Evolutionary conservation across 352 stramenopile species (phyloP), one percentile per base, ranked within the genome.

Genomic region (Globisporangium irregulare): DNA sequence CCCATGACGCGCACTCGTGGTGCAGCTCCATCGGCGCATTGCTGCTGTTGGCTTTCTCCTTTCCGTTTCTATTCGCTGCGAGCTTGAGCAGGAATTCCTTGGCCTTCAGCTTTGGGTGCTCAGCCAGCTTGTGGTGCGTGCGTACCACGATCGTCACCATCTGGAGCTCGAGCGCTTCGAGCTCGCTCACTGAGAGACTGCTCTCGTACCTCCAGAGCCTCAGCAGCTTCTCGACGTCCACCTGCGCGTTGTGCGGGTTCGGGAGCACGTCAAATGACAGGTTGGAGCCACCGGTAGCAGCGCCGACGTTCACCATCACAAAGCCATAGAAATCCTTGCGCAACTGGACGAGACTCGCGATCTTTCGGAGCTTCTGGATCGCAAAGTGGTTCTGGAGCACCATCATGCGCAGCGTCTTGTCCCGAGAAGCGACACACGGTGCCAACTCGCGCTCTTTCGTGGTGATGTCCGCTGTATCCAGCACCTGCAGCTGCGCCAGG

Each of bases 31-130:
- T 66, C 6, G 72, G 66, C 64, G 71, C 73, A 62, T 2, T 54
- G 4, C 4, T 73, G 66, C 25, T 63, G 61, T 48, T 50, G 22
- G n/a, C 25, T 20, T 59, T 60, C 55, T 60, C 20, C 58, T 14
- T 10, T 62, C 57, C n/a, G 58, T 60, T 73, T 4, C 55, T 18
- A 55, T 60, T 73, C 4, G 61, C 71, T 1, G 70, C 82, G 3
- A 95, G 69, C 55, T 91, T 84, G 38, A 91, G 69, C 29, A 95
- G 75, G 38, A 89, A 82, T 38, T 82, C 73, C 50, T 91, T 93
- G 2, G 88, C 86, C 64, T 85, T 88, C 1, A 75, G 59, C 62
- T 89, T 84, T 0, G 86, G 83, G 32, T 94, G 77, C 0, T 92
- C 76, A 0, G 66, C 67, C 18, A 94, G 65, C 41, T 89, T 89